Evolutionary conservation across 169 alveolate genomes (phyloP), one percentile per base, ranked within the genome.

Genomic region (Eimeria acervulina): DNA sequence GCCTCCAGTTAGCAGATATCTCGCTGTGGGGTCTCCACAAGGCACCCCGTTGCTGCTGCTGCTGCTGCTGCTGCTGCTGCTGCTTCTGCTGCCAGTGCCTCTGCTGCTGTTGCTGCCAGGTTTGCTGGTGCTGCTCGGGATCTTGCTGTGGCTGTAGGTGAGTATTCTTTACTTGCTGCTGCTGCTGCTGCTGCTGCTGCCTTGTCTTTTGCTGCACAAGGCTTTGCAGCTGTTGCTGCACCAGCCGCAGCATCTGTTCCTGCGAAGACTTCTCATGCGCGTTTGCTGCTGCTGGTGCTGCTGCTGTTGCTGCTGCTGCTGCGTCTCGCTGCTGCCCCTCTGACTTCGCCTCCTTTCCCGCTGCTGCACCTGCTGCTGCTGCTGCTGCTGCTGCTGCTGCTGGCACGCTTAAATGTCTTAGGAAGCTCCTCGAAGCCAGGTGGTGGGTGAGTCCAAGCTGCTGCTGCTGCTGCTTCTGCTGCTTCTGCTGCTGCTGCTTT

Each of bases 331-430:
- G 74, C 31, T 61, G 74, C 74, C 15, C 36, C 74, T 4, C 74
- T 61, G 74, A 4, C 31, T 17, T n/a, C 31, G 74, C n/a, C 31
- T 17, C 74, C 15, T 17, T n/a, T 61, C 28, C 74, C 15, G 74
- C 74, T 61, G 8, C 74, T 61, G 74, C 74, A 8, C 10, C 74
- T 78, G 88, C 88, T 31, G 63, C 88, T 28, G 88, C 61, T 78
- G 88, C 55, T 3, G 88, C 33, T 38, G 88, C 61, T 78, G 88
- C 61, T 78, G 88, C 63, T 78, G 88, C 88, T 78, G 63, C 61
- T 40, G 61, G 33, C 12, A 61, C 21, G 55, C 63, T 74, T 74
- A 40, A 3, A 7, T 47, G 55, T 12, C 85, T 15, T 40, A 17
- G 44, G n/a, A 3, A 40, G 42, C 42, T 36, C 61, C 33, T 42